Percentiles rank a stretch among this genome's conserved stretches.
Evolutionary conservation across 2,329 filamentous ascomycete genomes (phyloP).

Genomic region (Claviceps spartinae): DNA sequence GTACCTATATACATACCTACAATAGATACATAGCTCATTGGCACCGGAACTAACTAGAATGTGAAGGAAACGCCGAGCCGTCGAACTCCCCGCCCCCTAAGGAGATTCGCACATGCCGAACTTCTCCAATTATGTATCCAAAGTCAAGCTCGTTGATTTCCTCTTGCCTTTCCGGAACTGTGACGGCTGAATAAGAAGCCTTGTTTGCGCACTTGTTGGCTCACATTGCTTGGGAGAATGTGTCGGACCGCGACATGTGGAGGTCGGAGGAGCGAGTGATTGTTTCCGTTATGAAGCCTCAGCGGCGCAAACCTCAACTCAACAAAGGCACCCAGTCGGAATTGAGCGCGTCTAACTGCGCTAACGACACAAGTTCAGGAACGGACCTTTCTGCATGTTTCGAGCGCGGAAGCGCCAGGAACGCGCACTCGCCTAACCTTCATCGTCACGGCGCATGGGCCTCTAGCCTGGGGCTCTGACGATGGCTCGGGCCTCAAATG

Average conservation of each 20-base stretch:
- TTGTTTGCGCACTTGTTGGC: too few species aligned
- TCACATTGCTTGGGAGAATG: too few species aligned
- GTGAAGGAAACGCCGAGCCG: too few species aligned
- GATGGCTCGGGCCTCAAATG: conserved; percentile 27
- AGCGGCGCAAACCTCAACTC: neutral
- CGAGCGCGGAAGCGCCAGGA: neutral
- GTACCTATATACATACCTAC: neutral
- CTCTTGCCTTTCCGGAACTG: too few species aligned
- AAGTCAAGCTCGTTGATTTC: too few species aligned
- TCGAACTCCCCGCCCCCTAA: too few species aligned
- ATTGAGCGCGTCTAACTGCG: neutral
- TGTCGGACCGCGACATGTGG: neutral
- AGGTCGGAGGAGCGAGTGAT: neutral
- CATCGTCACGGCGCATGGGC: conserved; percentile 1
- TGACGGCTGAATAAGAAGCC: too few species aligned
- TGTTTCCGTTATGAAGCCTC: neutral
- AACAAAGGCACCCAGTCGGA: neutral
- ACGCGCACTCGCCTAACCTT: too few species aligned
- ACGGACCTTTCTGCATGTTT: neutral
- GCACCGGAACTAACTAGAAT: too few species aligned
- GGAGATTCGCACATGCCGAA: too few species aligned
- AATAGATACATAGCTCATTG: neutral
- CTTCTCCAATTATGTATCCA: too few species aligned
- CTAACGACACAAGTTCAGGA: neutral
- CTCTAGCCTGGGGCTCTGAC: conserved; percentile 6